Base-by-base conservation (phyloP, 345 rosid species). In the Euphorbia pulcherrima region DNA sequence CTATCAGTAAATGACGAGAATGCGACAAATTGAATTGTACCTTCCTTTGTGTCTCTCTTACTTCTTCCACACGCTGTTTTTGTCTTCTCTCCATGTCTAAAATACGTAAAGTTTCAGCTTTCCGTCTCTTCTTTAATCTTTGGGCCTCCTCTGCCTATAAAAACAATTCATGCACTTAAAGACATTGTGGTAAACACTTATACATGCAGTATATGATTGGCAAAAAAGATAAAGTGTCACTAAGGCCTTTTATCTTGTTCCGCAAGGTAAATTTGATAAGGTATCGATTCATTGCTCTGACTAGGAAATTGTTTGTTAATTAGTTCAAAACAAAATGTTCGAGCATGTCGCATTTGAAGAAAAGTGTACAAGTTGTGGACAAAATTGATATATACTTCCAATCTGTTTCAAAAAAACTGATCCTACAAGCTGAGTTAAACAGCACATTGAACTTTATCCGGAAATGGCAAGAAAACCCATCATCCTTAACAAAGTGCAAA, bases 31-130 rank as follows among this genome's bases (percentile, higher is more conserved):
- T 12, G 39, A 58, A 28, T 30, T 65, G 37, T 40, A 88, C 98
- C 97, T 86, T 89, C 89, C 85, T 90, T 73, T 90, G 89, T 47
- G 90, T 75, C 75, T 84, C 92, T 72, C 97, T 86, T 76, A 90
- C 79, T 87, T 93, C 98, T 72, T 90, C 90, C 75, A 89, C 68
- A 5, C 94, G 88, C 83, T 84, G 88, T 76, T 89, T 89, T 79
- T 86, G 90, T 78, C 96, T 79, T 83, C 80, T 89, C 81, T 90
- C 87, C 92, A 93, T 79, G 70, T 90, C 92, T 68, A 86, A 67
- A 67, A 79, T 64, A 64, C 94, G 88, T 74, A 72, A 70, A 52
- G 62, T 83, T 74, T 83, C 94, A 65, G 86, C 84, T 73, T 76
- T 86, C 77, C 30, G 82, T 78, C 79, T 93, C 85, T 81, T 93